Base-by-base conservation (phyloP, 2,329 filamentous ascomycete species). In the Neonectria coccinea region DNA sequence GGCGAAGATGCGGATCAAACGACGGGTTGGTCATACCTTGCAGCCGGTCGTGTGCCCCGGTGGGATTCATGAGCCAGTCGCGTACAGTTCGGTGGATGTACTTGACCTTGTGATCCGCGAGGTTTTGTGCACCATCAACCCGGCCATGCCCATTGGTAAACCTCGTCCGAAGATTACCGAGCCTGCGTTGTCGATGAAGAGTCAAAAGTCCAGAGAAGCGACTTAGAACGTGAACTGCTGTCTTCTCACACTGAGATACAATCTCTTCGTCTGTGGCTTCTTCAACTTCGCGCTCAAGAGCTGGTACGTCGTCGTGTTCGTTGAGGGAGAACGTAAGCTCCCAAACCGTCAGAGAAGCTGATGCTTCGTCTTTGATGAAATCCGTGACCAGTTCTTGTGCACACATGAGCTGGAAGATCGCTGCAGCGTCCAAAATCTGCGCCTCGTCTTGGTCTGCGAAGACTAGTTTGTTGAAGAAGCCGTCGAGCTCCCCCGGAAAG, bases 31-130 rank as follows among this genome's bases (percentile, higher is more conserved):
- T 57, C 5, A 59, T 33, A 0, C 36, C 16, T 0, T 65, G 33
- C 1, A 78, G 59, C 3, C 66, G 68, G 2, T 56, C 29, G 57
- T 70, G 69, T 7, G 77, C 69, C 2, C 70, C 68, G 1, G 65
- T 25, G 1, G 66, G 55, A 6, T 67, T 64, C 52, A 78, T 73
- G 7, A 79, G 59, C 72, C 75, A 79, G 65, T 79, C 77, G 4
- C 76, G 73, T 7, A 79, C 75, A 0, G 77, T 79, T 4, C 77
- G 73, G 47, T 79, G 76, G 12, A 78, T 72, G 31, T 78, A 79
- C 4, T 74, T 76, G 39, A 78, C 67, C 56, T 71, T 68, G 27
- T 71, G 67, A n/a, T 67, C 50, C 5, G 62, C 57, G 10, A 69
- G 55, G 2, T 36, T 22, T 9, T 61, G 59, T 11, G 57, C 52